Evolutionary conservation across 2,329 filamentous ascomycete species (phyloP).

Genomic region (Stachybotrys chartarum): DNA sequence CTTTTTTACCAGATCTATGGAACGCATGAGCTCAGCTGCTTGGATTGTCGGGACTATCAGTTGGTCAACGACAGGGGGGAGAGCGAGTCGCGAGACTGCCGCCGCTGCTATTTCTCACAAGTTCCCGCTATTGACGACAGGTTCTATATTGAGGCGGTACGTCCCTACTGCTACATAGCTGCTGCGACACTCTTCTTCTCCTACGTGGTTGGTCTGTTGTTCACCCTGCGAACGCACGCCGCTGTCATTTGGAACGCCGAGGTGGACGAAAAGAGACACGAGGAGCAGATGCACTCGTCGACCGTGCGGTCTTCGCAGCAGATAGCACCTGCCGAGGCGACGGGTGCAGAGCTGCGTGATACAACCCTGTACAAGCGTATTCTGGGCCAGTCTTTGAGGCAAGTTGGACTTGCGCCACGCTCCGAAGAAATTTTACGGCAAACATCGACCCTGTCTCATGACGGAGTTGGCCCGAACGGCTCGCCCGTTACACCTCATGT

Average conservation of each 20-base stretch:
- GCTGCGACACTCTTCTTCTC: constrained; percentile 82
- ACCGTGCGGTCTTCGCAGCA: constrained; percentile 26
- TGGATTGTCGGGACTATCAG: constrained; percentile 47
- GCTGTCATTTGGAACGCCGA: constrained; percentile 96
- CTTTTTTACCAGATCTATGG: constrained; percentile 99
- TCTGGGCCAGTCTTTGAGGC: constrained; percentile 79
- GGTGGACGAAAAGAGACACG: constrained; percentile 65
- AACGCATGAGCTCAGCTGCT: constrained; percentile 89
- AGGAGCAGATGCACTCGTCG: constrained; percentile 36
- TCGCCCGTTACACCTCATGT: constrained; percentile 55
- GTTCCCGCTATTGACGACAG: constrained; percentile 73
- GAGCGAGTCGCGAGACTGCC: constrained; percentile 62
- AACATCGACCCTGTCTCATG: constrained; percentile 23
- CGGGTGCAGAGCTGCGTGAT: constrained; percentile 68
- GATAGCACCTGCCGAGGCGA: constrained; percentile 31
- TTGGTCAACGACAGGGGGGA: constrained; percentile 20
- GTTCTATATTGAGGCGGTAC: constrained; percentile 86
- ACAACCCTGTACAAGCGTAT: constrained; percentile 90
- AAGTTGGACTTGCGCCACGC: constrained; percentile 61
- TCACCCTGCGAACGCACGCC: constrained; percentile 91
- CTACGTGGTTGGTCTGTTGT: constrained; percentile 89
- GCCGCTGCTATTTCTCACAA: constrained; percentile 91
- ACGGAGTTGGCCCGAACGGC: constrained; percentile 32
- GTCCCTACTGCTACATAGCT: constrained; percentile 87
- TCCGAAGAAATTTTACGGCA: constrained; percentile 37